Evolutionary conservation across 306 rosid genomes (phyloP).

Genomic region (Mimosa bimucronata): DNA sequence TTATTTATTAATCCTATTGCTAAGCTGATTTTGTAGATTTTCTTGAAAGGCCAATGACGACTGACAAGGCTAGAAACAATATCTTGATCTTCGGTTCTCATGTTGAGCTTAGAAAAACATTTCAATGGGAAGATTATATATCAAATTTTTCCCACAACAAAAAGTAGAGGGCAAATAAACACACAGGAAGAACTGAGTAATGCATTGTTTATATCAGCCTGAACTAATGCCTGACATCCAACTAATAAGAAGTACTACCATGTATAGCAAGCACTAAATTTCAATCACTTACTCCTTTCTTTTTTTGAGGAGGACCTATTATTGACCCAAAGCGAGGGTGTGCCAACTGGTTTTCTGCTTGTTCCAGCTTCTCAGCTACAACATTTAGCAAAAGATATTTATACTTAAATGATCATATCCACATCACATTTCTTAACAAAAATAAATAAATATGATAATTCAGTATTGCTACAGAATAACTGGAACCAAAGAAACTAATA

Average conservation of each 20-base stretch:
- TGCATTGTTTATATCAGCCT: not conserved
- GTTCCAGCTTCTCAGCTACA: conserved; percentile 99
- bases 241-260: not conserved
- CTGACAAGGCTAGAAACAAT: not conserved
- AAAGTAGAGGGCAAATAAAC: not conserved
- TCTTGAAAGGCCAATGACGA: not conserved
- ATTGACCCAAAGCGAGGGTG: conserved; percentile 93
- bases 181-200: not conserved
- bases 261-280: not conserved
- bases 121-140: conserved; percentile 13
- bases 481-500: conserved; percentile 2
- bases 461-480: not conserved
- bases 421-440: conserved; percentile 6
- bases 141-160: conserved; percentile 5
- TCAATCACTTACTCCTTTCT: conserved; percentile 71
- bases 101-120: not conserved
- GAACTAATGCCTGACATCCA: conserved; percentile 7
- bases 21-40: not conserved
- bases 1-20: not conserved
- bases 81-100: conserved; percentile 23
- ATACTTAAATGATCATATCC: conserved; percentile 26
- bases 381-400: conserved; percentile 19
- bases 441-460: conserved; percentile 10
- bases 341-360: conserved; percentile 91
- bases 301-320: conserved; percentile 75